Evolutionary conservation across 2,329 filamentous ascomycete genomes (phyloP).

Genomic region (Macrophomina tecta): DNA sequence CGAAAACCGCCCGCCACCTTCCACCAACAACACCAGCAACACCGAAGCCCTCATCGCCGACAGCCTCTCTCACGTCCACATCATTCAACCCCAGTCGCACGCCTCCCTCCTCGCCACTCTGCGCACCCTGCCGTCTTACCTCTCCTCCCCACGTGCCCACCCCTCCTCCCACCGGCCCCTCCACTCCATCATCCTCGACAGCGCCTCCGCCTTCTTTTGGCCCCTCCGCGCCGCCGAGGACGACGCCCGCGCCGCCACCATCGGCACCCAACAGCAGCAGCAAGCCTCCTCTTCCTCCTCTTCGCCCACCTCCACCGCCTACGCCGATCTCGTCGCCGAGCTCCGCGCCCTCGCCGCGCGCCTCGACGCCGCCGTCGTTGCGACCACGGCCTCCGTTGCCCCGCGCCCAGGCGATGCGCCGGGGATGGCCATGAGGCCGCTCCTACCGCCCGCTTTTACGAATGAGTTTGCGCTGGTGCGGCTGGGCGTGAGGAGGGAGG

Average conservation of each 20-base stretch:
- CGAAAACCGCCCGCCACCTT: not conserved
- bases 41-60: constrained; percentile 41
- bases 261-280: not conserved
- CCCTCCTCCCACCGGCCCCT: constrained; percentile 54
- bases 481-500: constrained; percentile 41
- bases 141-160: constrained; percentile 54
- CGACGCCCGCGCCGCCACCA: constrained; percentile 1
- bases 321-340: constrained; percentile 30
- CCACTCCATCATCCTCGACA: constrained; percentile 61
- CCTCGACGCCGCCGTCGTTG: constrained; percentile 24
- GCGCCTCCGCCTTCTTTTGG: constrained; percentile 62
- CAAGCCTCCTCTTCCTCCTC: not conserved
- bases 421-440: constrained; percentile 30
- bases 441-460: constrained; percentile 43
- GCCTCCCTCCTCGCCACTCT: constrained; percentile 58
- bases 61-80: constrained; percentile 61
- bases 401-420: constrained; percentile 21
- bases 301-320: constrained; percentile 20
- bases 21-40: constrained; percentile 6
- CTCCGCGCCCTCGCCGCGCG: not conserved
- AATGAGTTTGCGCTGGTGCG: constrained; percentile 36
- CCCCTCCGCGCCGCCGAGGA: constrained; percentile 51
- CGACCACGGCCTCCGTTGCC: constrained; percentile 9
- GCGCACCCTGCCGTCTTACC: constrained; percentile 53
- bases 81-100: constrained; percentile 63